phyloP scores from a whole-genome alignment of 208 protist genomes.

The Histomonas meleagridis region DNA sequence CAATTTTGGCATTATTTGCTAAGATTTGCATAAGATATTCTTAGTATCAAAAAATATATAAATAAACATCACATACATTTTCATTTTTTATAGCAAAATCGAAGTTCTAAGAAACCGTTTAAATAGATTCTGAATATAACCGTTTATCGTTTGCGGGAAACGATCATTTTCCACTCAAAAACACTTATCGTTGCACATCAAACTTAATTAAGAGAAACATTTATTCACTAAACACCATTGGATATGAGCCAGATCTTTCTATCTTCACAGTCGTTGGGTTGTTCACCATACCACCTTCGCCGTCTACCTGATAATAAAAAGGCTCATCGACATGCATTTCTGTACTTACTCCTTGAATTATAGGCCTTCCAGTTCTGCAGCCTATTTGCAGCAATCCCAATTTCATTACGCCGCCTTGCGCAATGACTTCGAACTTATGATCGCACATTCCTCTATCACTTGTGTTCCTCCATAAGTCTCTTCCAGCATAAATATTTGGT shows the following conservation, averaged over 20 bases:
- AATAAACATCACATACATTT: no score
- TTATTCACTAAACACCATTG: background rate
- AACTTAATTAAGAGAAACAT: no score
- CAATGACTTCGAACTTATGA: background rate
- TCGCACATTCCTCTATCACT: background rate
- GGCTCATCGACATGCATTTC: background rate
- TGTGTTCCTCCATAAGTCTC: background rate
- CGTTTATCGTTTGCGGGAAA: no score
- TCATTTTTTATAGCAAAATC: no score
- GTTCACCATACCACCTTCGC: background rate
- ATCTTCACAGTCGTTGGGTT: background rate
- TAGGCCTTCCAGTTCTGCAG: background rate
- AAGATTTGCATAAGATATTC: no score
- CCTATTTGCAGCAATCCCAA: background rate
- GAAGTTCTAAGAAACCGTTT: no score
- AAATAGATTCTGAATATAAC: no score
- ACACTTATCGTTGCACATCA: no score
- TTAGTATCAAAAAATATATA: no score
- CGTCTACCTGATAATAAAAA: background rate
- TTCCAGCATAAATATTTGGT: background rate
- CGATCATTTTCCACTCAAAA: no score
- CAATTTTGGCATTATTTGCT: no score
- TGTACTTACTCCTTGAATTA: background rate
- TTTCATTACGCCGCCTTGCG: background rate
- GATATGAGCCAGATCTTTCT: background rate